Evolutionary conservation across 768 basidiomycete genomes (phyloP).

Genomic region (Pleurotus platypus): DNA sequence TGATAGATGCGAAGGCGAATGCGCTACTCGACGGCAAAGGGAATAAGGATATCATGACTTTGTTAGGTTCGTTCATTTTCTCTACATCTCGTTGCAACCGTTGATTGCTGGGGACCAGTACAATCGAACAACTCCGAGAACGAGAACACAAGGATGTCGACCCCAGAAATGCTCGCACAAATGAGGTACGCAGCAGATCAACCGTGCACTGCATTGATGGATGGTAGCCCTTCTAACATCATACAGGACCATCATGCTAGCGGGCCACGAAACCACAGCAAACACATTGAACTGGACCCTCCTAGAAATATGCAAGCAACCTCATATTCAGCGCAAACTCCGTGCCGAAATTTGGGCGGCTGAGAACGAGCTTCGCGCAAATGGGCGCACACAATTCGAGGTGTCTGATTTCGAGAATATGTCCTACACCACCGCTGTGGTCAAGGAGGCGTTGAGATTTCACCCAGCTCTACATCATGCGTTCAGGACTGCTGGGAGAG

Average conservation of each 20-base stretch:
- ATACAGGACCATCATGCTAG: conserved; percentile 28
- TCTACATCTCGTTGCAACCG: background rate
- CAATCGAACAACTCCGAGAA: conserved; percentile 34
- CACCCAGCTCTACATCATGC: conserved; percentile 52
- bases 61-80: conserved; percentile 22
- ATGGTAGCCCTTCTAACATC: background rate
- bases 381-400: conserved; percentile 13
- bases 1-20: conserved; percentile 19
- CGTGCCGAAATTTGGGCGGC: conserved; percentile 38
- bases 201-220: background rate
- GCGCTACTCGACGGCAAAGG: conserved; percentile 19
- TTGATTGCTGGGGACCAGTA: conserved; percentile 18
- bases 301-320: conserved; percentile 44
- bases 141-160: conserved; percentile 24
- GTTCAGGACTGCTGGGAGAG: conserved; percentile 45
- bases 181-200: conserved; percentile 13
- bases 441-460: conserved; percentile 48
- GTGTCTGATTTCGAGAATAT: conserved; percentile 27
- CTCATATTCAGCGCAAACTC: conserved; percentile 44
- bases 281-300: conserved; percentile 41
- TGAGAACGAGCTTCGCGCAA: conserved; percentile 11
- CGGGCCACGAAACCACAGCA: conserved; percentile 45
- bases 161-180: conserved; percentile 29
- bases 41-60: conserved; percentile 22
- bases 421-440: conserved; percentile 20